Conservation (phyloP, 768 basidiomycete species). For the Boletus bicolor region DNA sequence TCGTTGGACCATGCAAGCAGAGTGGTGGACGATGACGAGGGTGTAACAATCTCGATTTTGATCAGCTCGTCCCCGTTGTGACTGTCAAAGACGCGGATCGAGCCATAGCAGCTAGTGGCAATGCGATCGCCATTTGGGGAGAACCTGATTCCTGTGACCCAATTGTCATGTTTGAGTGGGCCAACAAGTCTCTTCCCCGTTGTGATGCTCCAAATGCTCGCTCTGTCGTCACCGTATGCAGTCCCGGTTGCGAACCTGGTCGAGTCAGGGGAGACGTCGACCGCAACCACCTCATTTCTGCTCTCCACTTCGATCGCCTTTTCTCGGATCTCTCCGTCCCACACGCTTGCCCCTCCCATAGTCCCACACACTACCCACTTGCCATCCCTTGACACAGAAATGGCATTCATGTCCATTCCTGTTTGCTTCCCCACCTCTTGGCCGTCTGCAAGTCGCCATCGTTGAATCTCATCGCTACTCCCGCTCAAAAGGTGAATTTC, state of each 20-base stretch:
- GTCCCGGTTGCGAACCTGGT: neutral
- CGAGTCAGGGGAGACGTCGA: neutral
- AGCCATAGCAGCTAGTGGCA: too few species aligned
- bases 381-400: neutral
- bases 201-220: too few species aligned
- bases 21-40: too few species aligned
- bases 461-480: too few species aligned
- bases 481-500: neutral
- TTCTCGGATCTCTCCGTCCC: neutral
- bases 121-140: too few species aligned
- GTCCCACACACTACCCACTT: neutral
- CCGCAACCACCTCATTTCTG: rapidly evolving
- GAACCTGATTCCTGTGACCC: too few species aligned
- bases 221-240: too few species aligned
- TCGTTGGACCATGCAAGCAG: neutral
- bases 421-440: too few species aligned
- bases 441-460: too few species aligned
- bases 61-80: neutral
- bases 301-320: neutral
- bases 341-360: neutral
- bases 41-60: too few species aligned
- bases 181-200: too few species aligned
- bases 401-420: neutral
- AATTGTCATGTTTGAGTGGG: too few species aligned
- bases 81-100: neutral